Evolutionary conservation across 108 stramenopile species (phyloP), one percentile per base, ranked within the genome.

Genomic region (Fistulifera solaris): DNA sequence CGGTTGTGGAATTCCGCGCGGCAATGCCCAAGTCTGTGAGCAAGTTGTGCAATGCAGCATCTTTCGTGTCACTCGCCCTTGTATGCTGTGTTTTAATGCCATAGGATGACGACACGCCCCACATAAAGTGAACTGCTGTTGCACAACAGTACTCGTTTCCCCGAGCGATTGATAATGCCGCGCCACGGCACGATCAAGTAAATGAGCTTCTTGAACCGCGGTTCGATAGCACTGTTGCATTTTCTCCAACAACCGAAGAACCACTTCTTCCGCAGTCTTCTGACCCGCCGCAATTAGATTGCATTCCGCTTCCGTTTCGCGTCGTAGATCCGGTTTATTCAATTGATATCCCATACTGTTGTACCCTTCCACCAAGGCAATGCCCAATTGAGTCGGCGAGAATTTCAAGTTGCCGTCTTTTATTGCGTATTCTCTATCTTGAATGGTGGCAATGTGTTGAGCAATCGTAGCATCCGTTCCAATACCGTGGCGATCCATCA

Each of bases 381-480:
- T 89, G 6, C 94, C 94, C 50, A 93, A 65, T 48, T 76, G 78
- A 3, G 91, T 91, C 12, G 91, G 90, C 19, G 61, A 56, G 62
- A 95, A 95, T 35, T 75, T 48, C 66, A 89, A 85, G 38, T 67
- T 66, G 39, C 16, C 71, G 58, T 93, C 85, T 55, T 87, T 93
- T 28, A 57, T 71, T 8, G 87, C 87, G 59, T 93, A 93, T 4
- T 84, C 75, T 38, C 92, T 62, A n/a, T 89, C 79, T 38, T 70
- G 71, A 57, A 93, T 93, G 14, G 87, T 89, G 14, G 80, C 48
- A 35, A 93, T 93, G 63, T 93, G 92, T 40, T 76, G 76, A 0
- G 92, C 87, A 49, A 94, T 96, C 13, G 94, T 94, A 12, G 96
- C 96, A 56, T 97, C 96, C n/a, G 96, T 97, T 10, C 96, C 96